Conservation (phyloP, 176 grass and related monocot genomes). For the Microstegium vimineum region DNA sequence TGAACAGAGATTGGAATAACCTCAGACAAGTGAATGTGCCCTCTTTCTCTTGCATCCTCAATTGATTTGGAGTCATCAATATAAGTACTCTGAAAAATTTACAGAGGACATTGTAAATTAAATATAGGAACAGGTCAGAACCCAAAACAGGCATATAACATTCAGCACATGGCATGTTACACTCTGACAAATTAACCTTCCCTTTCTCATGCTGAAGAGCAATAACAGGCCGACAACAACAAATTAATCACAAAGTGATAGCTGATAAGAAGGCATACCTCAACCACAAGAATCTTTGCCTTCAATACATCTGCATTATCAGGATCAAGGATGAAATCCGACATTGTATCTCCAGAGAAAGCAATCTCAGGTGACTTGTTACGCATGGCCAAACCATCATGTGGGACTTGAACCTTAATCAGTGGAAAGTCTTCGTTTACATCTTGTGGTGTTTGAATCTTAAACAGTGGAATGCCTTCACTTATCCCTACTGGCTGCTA, state of each 20-base stretch:
- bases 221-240: background rate
- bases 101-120: background rate
- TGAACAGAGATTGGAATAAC: conserved; percentile 26
- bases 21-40: conserved; percentile 84
- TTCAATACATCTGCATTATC: conserved; percentile 65
- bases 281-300: conserved; percentile 68
- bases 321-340: conserved; percentile 92
- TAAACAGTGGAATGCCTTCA: too few species aligned
- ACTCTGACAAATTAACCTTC: background rate
- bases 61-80: conserved; percentile 63
- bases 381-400: too few species aligned
- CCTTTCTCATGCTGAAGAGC: background rate
- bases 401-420: too few species aligned
- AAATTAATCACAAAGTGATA: background rate
- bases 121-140: conserved; percentile 4
- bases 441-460: too few species aligned
- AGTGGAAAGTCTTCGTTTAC: too few species aligned
- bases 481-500: too few species aligned
- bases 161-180: background rate
- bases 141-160: background rate
- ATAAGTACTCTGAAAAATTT: conserved; percentile 80
- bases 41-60: conserved; percentile 80
- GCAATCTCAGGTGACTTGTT: conserved; percentile 93
- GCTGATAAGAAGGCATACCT: conserved; percentile 35
- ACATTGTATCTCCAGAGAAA: conserved; percentile 87